A percentile compares a stretch with the other conserved stretches of the same genome.
Evolutionary conservation across 805 yeast genomes (phyloP).

Genomic region (Blastobotrys robertii): DNA sequence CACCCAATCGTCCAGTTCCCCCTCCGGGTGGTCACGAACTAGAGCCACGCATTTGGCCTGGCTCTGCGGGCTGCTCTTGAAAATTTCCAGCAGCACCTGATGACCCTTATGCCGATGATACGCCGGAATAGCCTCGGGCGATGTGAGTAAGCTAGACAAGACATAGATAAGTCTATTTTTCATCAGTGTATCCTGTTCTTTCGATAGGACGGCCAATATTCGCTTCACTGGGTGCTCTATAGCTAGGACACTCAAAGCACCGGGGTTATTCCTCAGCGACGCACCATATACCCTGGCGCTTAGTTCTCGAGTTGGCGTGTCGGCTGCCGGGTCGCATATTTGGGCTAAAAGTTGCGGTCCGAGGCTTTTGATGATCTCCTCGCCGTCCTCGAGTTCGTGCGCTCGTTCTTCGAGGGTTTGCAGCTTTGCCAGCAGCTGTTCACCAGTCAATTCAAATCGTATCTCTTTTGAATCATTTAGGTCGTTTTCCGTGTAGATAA

Average conservation of each 20-base stretch:
- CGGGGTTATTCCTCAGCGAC: slow-evolving; percentile 64
- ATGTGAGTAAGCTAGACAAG: no score
- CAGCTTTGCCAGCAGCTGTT: neutral
- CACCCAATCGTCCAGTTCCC: no score
- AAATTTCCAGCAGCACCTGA: no score
- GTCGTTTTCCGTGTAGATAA: slow-evolving; percentile 1
- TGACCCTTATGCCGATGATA: no score
- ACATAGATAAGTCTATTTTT: no score
- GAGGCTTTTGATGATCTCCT: slow-evolving; percentile 29
- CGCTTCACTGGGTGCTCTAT: neutral
- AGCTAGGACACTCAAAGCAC: slow-evolving; percentile 30
- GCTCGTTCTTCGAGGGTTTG: slow-evolving; percentile 43
- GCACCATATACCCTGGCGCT: slow-evolving; percentile 54
- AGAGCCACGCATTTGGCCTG: no score
- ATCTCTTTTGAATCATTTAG: slow-evolving; percentile 1
- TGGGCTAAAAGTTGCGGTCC: slow-evolving; percentile 16
- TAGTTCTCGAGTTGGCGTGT: slow-evolving; percentile 33
- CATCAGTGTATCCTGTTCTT: no score
- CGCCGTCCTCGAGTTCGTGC: slow-evolving; percentile 54
- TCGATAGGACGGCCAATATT: no score
- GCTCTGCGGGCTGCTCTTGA: no score
- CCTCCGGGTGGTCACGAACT: no score
- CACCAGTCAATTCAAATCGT: neutral
- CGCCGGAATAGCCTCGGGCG: no score
- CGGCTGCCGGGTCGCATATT: slow-evolving; percentile 11